Percentiles rank a stretch among this genome's conserved stretches.
These are phyloP conservation scores for Lepiota venenata DNA, from an alignment of 768 basidiomycete species.

Conservation along the genomic window DNA sequence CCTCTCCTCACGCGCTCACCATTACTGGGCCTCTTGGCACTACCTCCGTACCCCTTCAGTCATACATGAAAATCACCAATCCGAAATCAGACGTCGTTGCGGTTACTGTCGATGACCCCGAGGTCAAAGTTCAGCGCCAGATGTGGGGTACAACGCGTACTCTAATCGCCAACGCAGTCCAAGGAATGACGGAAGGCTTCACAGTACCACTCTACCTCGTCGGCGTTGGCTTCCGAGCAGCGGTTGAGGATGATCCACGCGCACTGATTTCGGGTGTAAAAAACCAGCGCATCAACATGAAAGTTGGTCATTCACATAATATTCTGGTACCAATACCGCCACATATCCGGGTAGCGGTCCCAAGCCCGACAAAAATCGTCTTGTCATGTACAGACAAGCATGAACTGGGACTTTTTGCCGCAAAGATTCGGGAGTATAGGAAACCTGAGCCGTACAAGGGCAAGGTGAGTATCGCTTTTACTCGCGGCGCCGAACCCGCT, in stretches of 20 bases:
- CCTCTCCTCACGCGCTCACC: slow-evolving; percentile 33
- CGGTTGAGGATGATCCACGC: slow-evolving; percentile 77
- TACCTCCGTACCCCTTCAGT: slow-evolving; percentile 42
- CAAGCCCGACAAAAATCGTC: slow-evolving; percentile 79
- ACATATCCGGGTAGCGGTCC: slow-evolving; percentile 78
- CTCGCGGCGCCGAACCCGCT: slow-evolving; percentile 1
- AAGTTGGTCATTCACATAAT: slow-evolving; percentile 89
- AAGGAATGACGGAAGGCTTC: slow-evolving; percentile 88
- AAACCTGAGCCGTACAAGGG: slow-evolving; percentile 98
- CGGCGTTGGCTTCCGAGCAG: slow-evolving; percentile 91
- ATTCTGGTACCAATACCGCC: slow-evolving; percentile 81
- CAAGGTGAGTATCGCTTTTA: slow-evolving; percentile 61
- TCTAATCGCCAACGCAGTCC: slow-evolving; percentile 84
- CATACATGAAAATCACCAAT: slow-evolving; percentile 43
- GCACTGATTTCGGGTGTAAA: slow-evolving; percentile 53
- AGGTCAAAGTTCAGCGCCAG: slow-evolving; percentile 72
- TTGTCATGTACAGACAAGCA: slow-evolving; percentile 88
- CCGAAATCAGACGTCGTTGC: slow-evolving; percentile 35
- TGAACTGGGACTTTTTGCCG: slow-evolving; percentile 81
- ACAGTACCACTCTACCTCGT: slow-evolving; percentile 82
- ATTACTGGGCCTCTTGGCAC: slow-evolving; percentile 46
- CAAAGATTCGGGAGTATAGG: slow-evolving; percentile 77
- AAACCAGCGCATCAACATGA: slow-evolving; percentile 78
- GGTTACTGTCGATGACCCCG: slow-evolving; percentile 62
- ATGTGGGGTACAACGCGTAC: slow-evolving; percentile 97